Percentiles rank a stretch among this genome's conserved stretches.
These are phyloP conservation scores for Cyclocybe cylindracea DNA, from an alignment of 768 basidiomycete species.

Conservation along the genomic window DNA sequence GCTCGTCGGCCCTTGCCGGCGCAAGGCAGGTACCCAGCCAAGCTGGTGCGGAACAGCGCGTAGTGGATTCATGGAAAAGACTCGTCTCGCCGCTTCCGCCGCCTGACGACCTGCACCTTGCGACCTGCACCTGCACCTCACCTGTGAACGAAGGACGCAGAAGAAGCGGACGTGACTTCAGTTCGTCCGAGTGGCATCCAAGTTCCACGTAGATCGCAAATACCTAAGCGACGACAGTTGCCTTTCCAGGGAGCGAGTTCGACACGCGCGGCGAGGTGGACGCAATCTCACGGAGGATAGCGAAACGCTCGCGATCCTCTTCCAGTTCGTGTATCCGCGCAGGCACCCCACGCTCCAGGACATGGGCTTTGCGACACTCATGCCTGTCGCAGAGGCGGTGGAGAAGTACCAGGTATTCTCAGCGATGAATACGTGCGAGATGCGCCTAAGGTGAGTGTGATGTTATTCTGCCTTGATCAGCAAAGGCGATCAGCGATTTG, in stretches of 20 bases:
- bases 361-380: conserved; percentile 15
- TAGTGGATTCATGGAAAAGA: no score
- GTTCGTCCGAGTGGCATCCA: conserved; percentile 14
- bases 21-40: no score
- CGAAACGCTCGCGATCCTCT: conserved; percentile 24
- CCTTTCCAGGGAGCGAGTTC: conserved; percentile 18
- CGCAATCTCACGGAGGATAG: conserved; percentile 21
- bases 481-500: background rate
- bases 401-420: conserved; percentile 28
- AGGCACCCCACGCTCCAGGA: conserved; percentile 21
- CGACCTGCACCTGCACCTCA: no score
- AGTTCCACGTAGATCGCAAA: conserved; percentile 14
- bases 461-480: background rate
- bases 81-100: no score
- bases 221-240: conserved; percentile 11
- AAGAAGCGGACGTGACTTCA: conserved; percentile 4
- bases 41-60: no score
- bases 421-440: conserved; percentile 23
- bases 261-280: conserved; percentile 12
- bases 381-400: conserved; percentile 23
- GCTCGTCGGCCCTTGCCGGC: no score
- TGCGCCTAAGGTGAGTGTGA: conserved; percentile 17
- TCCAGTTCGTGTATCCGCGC: conserved; percentile 27
- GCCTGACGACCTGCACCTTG: no score
- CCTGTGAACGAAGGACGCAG: conserved; percentile 3